These are phyloP conservation scores for Hypocreales sp. DNA, from an alignment of 2,329 filamentous ascomycete species.

Conservation along the genomic window DNA sequence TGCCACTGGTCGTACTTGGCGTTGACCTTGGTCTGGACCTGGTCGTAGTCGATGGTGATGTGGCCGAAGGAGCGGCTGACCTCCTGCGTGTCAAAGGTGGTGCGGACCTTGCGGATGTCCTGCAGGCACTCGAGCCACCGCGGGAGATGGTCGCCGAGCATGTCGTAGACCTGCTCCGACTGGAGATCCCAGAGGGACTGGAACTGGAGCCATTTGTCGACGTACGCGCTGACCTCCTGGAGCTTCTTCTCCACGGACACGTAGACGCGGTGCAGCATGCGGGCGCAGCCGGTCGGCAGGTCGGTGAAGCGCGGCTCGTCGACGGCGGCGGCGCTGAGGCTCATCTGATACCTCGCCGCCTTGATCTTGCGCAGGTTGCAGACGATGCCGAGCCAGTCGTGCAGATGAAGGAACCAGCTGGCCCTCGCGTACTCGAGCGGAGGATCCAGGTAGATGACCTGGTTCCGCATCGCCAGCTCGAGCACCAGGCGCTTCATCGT, in stretches of 20 bases:
- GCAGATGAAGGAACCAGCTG: conserved; percentile 84
- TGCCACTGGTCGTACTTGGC: conserved; percentile 99
- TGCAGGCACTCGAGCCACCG: conserved; percentile 93
- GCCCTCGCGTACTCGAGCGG: conserved; percentile 83
- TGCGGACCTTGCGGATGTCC: conserved; percentile 87
- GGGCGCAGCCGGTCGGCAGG: conserved; percentile 69
- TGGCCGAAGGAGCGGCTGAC: conserved; percentile 87
- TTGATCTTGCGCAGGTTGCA: conserved; percentile 92
- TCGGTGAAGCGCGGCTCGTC: conserved; percentile 65
- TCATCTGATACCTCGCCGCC: conserved; percentile 88
- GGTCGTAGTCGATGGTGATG: conserved; percentile 91
- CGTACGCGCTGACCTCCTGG: conserved; percentile 63
- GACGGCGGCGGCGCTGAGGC: conserved; percentile 49
- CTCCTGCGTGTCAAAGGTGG: conserved; percentile 95
- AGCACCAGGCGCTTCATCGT: conserved; percentile 62
- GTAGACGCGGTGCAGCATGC: conserved; percentile 67
- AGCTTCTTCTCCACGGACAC: conserved; percentile 71
- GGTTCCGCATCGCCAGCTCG: conserved; percentile 94
- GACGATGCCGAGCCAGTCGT: conserved; percentile 83
- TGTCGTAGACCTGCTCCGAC: conserved; percentile 86
- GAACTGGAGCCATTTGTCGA: conserved; percentile 97
- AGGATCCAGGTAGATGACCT: conserved; percentile 91
- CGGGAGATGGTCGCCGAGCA: conserved; percentile 78
- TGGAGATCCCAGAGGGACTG: conserved; percentile 97
- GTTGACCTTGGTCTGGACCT: conserved; percentile 97